Percentiles rank a stretch among this genome's conserved stretches.
Evolutionary conservation across 352 stramenopile species (phyloP).

Genomic region (Phytopythium boreale): DNA sequence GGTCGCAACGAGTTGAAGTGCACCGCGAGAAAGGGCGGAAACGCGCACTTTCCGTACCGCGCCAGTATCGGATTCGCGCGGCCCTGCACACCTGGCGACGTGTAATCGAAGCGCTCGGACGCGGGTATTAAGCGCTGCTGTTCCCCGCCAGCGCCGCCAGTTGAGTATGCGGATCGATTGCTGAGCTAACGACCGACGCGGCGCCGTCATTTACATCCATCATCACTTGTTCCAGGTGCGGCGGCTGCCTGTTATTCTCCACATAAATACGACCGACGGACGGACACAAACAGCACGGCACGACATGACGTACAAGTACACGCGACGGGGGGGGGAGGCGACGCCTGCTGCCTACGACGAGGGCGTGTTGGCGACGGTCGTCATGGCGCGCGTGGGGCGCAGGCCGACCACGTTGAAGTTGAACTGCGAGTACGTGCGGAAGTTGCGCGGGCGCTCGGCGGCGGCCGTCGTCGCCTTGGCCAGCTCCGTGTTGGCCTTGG

Average conservation of each 20-base stretch:
- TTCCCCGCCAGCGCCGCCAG: too few relatives aligned
- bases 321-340: too few relatives aligned
- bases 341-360: neutral
- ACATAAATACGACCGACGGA: slow-evolving; percentile 1
- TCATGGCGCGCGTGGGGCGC: slow-evolving; percentile 36
- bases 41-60: neutral
- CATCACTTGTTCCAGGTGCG: too few relatives aligned
- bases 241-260: slow-evolving; percentile 1
- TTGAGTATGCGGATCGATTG: too few relatives aligned
- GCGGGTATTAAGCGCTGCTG: neutral
- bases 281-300: too few relatives aligned
- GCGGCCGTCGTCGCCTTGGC: slow-evolving; percentile 18
- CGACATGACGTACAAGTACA: too few relatives aligned
- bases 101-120: too few relatives aligned
- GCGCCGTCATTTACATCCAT: too few relatives aligned
- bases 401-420: slow-evolving; percentile 38
- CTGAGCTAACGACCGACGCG: too few relatives aligned
- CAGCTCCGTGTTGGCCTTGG: slow-evolving; percentile 49
- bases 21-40: too few relatives aligned
- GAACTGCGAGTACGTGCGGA: slow-evolving; percentile 41
- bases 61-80: slow-evolving; percentile 2
- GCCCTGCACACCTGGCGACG: too few relatives aligned
- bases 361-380: neutral
- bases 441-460: slow-evolving; percentile 13
- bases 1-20: neutral